Evolutionary conservation across 768 basidiomycete species (phyloP).

Genomic region (Tylopilus sp.): DNA sequence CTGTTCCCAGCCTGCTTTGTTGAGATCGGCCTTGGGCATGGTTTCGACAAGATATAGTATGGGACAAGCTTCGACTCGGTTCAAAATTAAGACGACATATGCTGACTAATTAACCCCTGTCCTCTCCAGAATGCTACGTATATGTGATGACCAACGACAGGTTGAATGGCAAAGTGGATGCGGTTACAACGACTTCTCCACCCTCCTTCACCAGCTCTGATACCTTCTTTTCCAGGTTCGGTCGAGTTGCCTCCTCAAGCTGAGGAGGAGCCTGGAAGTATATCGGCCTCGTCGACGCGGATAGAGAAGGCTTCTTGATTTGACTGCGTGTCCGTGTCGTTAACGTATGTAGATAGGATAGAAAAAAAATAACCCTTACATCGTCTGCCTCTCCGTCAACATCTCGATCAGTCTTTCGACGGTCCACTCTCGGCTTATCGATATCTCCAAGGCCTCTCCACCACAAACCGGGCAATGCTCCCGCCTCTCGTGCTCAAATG

Average conservation of each 20-base stretch:
- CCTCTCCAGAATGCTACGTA: conserved; percentile 25
- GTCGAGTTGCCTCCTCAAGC: conserved; percentile 83
- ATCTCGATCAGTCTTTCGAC: conserved; percentile 87
- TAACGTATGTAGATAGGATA: not conserved
- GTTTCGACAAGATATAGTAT: conserved; percentile 1
- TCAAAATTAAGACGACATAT: conserved; percentile 6
- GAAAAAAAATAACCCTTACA: conserved; percentile 53
- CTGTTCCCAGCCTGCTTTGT: conserved; percentile 94
- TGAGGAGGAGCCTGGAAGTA: conserved; percentile 95
- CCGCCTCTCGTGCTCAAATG: conserved; percentile 92
- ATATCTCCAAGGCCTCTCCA: conserved; percentile 77
- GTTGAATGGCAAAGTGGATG: conserved; percentile 85
- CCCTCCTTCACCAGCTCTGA: conserved; percentile 74
- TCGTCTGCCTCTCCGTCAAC: conserved; percentile 82
- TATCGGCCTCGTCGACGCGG: conserved; percentile 69
- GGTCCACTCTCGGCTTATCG: conserved; percentile 67
- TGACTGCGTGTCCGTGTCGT: conserved; percentile 53
- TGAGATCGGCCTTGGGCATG: conserved; percentile 88
- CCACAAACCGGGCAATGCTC: conserved; percentile 97
- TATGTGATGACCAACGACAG: conserved; percentile 66
- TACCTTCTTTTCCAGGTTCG: conserved; percentile 85
- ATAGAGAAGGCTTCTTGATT: conserved; percentile 94
- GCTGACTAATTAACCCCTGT: conserved; percentile 28
- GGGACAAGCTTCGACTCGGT: not conserved
- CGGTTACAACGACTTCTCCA: conserved; percentile 83